phyloP scores from a whole-genome alignment of 805 yeast species.

The Sugiyamaella marilandica region DNA sequence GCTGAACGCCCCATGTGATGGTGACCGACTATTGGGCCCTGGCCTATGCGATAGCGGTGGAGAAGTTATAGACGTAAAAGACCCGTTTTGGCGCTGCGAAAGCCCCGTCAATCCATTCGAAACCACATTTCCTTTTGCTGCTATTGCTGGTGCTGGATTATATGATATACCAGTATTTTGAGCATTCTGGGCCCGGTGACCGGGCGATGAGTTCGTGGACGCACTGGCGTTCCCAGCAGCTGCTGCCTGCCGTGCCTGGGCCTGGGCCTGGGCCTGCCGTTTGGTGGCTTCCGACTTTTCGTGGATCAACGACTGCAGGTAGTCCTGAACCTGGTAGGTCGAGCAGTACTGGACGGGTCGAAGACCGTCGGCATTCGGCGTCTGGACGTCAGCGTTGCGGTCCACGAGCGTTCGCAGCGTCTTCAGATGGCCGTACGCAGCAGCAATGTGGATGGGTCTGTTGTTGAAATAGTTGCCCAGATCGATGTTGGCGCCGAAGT shows the following conservation, averaged over 20 bases:
- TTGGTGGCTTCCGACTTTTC: conserved; percentile 19
- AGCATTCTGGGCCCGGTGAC: too few relatives aligned
- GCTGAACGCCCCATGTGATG: not conserved
- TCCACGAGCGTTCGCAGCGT: conserved; percentile 51
- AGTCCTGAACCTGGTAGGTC: conserved; percentile 46
- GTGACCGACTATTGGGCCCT: not conserved
- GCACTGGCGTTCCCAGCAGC: not conserved
- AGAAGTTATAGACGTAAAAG: conserved; percentile 4
- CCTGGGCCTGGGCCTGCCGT: conserved; percentile 14
- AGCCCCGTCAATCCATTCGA: not conserved
- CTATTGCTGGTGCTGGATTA: too few relatives aligned
- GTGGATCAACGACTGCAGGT: conserved; percentile 32
- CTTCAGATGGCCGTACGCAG: conserved; percentile 59
- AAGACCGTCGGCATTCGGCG: conserved; percentile 58
- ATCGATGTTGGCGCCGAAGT: conserved; percentile 74
- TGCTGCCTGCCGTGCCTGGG: conserved; percentile 5
- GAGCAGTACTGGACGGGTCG: conserved; percentile 56
- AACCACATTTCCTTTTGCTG: not conserved
- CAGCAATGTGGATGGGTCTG: conserved; percentile 80
- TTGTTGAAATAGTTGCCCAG: conserved; percentile 69
- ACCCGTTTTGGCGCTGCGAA: conserved; percentile 4
- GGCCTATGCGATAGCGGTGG: not conserved
- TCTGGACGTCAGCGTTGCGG: conserved; percentile 45
- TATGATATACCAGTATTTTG: too few relatives aligned
- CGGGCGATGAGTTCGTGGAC: not conserved